Evolutionary conservation across 768 basidiomycete species (phyloP), one percentile per base, ranked within the genome.

Genomic region (Phallus indusiatus): DNA sequence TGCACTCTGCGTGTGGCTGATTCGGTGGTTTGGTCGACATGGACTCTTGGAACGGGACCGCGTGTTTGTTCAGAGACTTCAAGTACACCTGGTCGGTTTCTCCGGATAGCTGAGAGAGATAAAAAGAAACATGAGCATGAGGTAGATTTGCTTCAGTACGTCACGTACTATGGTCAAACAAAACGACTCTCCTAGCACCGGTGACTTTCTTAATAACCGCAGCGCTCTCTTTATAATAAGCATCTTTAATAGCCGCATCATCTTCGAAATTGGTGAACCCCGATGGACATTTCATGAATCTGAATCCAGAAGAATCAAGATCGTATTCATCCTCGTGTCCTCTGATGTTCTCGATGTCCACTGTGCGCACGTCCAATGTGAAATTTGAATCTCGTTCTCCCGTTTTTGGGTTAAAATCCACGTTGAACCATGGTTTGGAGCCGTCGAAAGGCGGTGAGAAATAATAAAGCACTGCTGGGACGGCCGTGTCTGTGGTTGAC

Each of bases 21-120:
- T 20, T 63, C 65, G 3, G 70, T 66, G 0, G 81, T 81, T 64
- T 83, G 81, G 64, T 84, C 82, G 42, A 80, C 75, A 55, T 84
- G 81, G 5, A 69, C 74, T 18, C 61, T 64, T 12, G 64, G 62
- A 28, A 63, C 75, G 5, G 76, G 78, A 64, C 76, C 76, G 8
- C 77, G 76, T 47, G 67, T 77, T 53, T 75, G 55, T 0, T 76
- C 72, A 22, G 67, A 59, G 60, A 75, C 73, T 14, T 70, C 72
- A 17, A 56, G 18, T 55, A 74, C 66, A 8, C 68, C 74, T 0
- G 74, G 75, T 47, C 72, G 68, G 28, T 67, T 73, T 20, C 76
- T 72, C 36, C 78, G 76, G 50, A 78, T 71, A 0, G 78, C 79
- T 48, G 9, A 28, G 34, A 49, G n/a, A n/a, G n/a, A 36, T 54